Evolutionary conservation across 495 filamentous ascomycete genomes (phyloP).

Genomic region (Penicillium coffeae): DNA sequence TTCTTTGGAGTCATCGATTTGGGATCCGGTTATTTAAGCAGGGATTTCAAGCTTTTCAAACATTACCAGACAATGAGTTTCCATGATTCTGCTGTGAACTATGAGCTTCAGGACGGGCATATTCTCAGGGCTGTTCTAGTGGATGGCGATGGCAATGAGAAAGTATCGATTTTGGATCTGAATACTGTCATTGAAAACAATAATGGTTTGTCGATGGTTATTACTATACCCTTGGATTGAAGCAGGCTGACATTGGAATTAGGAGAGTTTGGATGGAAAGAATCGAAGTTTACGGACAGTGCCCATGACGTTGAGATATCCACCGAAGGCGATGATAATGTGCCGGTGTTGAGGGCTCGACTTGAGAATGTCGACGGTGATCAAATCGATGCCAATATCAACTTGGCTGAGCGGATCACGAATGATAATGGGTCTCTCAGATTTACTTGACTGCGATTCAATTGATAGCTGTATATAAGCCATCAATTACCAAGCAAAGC

Average conservation of each 20-base stretch:
- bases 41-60: constrained; percentile 4
- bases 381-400: constrained; percentile 28
- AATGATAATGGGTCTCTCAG: constrained; percentile 36
- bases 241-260: not conserved
- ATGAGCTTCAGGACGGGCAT: constrained; percentile 39
- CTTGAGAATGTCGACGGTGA: constrained; percentile 26
- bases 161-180: constrained; percentile 37
- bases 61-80: too few relatives aligned
- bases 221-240: not conserved
- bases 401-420: constrained; percentile 39
- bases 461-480: too few relatives aligned
- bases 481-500: too few relatives aligned
- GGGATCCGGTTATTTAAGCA: not conserved
- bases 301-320: constrained; percentile 37
- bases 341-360: constrained; percentile 37
- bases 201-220: constrained; percentile 29
- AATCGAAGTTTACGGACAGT: constrained; percentile 32
- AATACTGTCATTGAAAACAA: constrained; percentile 42
- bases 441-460: constrained; percentile 16
- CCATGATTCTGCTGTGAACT: constrained; percentile 33
- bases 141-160: constrained; percentile 24
- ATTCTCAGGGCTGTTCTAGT: constrained; percentile 34
- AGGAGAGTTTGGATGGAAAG: constrained; percentile 47
- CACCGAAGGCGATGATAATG: constrained; percentile 35
- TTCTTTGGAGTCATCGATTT: not conserved